These are phyloP conservation scores for Tulasnella sp. DNA, from an alignment of 768 basidiomycete species.

Conservation along the genomic window DNA sequence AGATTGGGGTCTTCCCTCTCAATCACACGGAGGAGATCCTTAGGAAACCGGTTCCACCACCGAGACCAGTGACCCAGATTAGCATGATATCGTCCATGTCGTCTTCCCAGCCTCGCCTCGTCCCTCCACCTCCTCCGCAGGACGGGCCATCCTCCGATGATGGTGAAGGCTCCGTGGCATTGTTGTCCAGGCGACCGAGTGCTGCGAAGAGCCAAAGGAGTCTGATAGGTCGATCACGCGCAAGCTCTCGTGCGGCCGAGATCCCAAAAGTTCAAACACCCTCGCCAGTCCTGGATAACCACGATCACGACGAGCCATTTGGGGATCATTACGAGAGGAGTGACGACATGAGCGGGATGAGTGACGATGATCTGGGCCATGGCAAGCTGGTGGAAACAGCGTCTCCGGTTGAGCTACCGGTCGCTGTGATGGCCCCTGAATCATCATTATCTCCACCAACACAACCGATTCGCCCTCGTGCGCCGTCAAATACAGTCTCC, in stretches of 20 bases:
- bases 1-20: slow-evolving; percentile 71
- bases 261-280: background rate
- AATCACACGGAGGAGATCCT: slow-evolving; percentile 53
- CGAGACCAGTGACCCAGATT: slow-evolving; percentile 20
- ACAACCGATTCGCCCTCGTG: slow-evolving; percentile 2
- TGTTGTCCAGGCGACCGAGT: slow-evolving; percentile 23
- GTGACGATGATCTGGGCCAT: slow-evolving; percentile 21
- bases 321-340: slow-evolving; percentile 33
- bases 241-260: slow-evolving; percentile 19
- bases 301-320: slow-evolving; percentile 43
- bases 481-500: slow-evolving; percentile 16
- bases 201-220: slow-evolving; percentile 23
- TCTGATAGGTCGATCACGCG: slow-evolving; percentile 25
- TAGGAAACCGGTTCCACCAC: slow-evolving; percentile 27
- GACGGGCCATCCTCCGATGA: slow-evolving; percentile 18
- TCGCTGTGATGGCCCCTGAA: too few species aligned
- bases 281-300: slow-evolving; percentile 25
- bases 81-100: too few species aligned
- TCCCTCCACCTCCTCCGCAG: slow-evolving; percentile 24
- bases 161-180: slow-evolving; percentile 21
- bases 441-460: background rate
- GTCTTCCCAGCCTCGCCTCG: slow-evolving; percentile 6
- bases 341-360: slow-evolving; percentile 24
- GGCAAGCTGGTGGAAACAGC: background rate
- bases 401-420: too few species aligned